phyloP scores from a whole-genome alignment of 202 grass and related monocot genomes.

The Panicum virgatum region DNA sequence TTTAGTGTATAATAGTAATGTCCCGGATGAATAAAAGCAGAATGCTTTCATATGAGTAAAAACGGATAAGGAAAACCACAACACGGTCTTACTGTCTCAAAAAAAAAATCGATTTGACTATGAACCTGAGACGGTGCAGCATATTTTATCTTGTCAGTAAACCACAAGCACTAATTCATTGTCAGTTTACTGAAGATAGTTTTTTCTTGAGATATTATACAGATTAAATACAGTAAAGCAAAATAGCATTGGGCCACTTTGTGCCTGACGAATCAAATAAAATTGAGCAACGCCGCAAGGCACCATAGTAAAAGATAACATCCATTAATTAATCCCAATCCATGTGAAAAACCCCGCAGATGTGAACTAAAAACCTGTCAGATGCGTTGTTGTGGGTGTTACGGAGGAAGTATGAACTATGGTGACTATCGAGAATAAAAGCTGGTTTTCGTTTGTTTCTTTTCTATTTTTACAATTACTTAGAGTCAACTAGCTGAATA shows the following conservation, averaged over 20 bases:
- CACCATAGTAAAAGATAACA: neutral
- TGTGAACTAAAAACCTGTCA: neutral
- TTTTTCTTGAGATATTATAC: neutral
- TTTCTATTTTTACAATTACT: neutral
- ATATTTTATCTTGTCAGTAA: conserved; percentile 5
- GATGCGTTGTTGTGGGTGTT: too few relatives aligned
- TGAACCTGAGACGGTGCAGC: neutral
- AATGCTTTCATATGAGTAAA: neutral
- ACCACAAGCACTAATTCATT: neutral
- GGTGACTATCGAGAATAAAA: neutral
- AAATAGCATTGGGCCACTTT: neutral
- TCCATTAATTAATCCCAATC: neutral
- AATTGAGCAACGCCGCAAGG: neutral
- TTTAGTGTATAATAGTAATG: neutral
- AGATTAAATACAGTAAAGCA: neutral
- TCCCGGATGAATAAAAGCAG: neutral
- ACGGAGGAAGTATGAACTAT: too few relatives aligned
- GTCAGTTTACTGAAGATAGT: neutral
- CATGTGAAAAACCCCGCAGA: neutral
- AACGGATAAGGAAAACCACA: neutral
- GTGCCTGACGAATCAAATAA: neutral
- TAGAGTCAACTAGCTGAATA: neutral
- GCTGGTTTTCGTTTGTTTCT: neutral
- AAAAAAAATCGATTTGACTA: neutral
- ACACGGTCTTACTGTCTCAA: neutral